Percentiles rank a stretch among this genome's conserved stretches.
Evolutionary conservation across 208 protist species (phyloP).

Genomic region (Acanthamoeba castellanii): DNA sequence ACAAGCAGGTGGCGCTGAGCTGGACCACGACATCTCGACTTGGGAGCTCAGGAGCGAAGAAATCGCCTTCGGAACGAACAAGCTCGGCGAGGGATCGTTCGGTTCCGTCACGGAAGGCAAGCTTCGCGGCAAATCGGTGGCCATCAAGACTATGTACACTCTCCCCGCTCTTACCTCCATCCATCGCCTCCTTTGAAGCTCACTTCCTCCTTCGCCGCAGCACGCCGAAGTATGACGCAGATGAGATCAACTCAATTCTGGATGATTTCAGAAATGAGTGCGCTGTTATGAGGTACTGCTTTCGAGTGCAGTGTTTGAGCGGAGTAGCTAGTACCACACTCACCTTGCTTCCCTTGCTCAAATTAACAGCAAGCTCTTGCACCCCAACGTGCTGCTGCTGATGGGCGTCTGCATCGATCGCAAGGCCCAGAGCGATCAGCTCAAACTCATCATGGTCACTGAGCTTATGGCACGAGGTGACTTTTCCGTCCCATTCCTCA

Average conservation of each 20-base stretch:
- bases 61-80: background rate
- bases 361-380: conserved; percentile 7
- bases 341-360: background rate
- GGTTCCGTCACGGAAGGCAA: conserved; percentile 12
- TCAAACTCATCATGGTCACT: conserved; percentile 58
- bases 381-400: conserved; percentile 54
- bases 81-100: background rate
- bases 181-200: background rate
- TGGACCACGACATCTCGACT: conserved; percentile 26
- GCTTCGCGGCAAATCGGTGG: conserved; percentile 36
- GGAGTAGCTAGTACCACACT: background rate
- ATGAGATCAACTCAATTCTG: background rate
- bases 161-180: background rate
- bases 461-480: conserved; percentile 9
- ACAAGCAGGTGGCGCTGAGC: background rate
- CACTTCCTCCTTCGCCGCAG: background rate
- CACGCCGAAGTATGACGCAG: background rate
- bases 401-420: conserved; percentile 68
- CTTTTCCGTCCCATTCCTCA: background rate
- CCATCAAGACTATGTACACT: background rate
- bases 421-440: background rate
- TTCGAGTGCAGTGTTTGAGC: background rate
- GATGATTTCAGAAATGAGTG: conserved; percentile 64
- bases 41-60: conserved; percentile 1
- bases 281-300: conserved; percentile 50